These are phyloP conservation scores for Populus nigra DNA, from an alignment of 345 rosid species.

Conservation along the genomic window DNA sequence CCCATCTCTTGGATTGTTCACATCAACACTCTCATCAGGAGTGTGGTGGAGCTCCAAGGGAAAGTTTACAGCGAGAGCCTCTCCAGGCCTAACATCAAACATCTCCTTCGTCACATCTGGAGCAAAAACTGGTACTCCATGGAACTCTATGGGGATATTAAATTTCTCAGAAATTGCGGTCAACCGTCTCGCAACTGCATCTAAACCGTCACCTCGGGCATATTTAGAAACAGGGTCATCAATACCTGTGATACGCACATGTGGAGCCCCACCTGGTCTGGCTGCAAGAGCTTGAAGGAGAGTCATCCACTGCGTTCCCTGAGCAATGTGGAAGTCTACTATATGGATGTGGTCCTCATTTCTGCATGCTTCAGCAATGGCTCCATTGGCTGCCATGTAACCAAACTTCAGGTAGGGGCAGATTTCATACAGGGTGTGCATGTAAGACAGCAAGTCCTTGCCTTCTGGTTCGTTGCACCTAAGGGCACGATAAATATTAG, in stretches of 20 bases:
- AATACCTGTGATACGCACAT: conserved; percentile 67
- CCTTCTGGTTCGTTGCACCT: conserved; percentile 58
- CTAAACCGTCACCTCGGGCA: conserved; percentile 54
- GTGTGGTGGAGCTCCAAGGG: conserved; percentile 72
- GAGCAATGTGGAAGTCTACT: conserved; percentile 62
- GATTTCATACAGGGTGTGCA: conserved; percentile 61
- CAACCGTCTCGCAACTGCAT: conserved; percentile 45
- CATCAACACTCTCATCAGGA: conserved; percentile 69
- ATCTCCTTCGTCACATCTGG: conserved; percentile 48
- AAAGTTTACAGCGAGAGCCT: conserved; percentile 64
- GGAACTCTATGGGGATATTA: conserved; percentile 55
- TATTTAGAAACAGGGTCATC: conserved; percentile 52
- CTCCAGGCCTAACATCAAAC: conserved; percentile 67
- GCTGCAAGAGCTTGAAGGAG: conserved; percentile 71
- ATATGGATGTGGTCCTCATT: conserved; percentile 56
- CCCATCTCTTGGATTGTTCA: conserved; percentile 65
- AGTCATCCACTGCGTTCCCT: conserved; percentile 73
- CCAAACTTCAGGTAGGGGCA: conserved; percentile 78
- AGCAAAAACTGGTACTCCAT: conserved; percentile 53
- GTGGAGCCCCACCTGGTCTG: conserved; percentile 63
- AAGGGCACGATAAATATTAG: conserved; percentile 45
- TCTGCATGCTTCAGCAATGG: conserved; percentile 77
- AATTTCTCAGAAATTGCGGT: conserved; percentile 47
- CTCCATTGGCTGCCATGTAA: conserved; percentile 78
- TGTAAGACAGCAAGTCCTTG: conserved; percentile 60